Conservation (phyloP, 345 rosid genomes). For the Capsella bursapastoris region DNA sequence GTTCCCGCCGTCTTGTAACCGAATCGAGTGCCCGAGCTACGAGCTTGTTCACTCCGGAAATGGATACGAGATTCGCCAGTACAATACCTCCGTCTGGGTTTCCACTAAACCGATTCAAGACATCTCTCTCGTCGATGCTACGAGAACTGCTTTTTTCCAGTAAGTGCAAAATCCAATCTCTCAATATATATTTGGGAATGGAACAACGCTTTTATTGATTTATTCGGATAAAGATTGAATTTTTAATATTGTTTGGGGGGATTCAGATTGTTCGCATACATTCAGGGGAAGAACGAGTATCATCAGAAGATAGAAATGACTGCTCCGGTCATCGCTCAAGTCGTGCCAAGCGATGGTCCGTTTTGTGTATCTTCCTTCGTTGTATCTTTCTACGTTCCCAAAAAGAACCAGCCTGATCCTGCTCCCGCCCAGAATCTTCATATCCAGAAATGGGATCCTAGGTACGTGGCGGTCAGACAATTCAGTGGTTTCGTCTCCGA, state of each 20-base stretch:
- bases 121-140: conserved; percentile 75
- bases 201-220: not conserved
- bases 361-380: conserved; percentile 78
- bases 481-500: conserved; percentile 80
- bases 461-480: conserved; percentile 67
- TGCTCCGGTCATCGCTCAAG: conserved; percentile 72
- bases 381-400: conserved; percentile 81
- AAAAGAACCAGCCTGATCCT: conserved; percentile 73
- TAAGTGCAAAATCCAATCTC: conserved; percentile 28
- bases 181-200: not conserved
- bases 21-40: conserved; percentile 81
- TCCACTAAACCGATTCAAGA: conserved; percentile 71
- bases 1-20: conserved; percentile 69
- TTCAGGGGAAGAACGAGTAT: conserved; percentile 77
- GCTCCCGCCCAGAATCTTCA: conserved; percentile 82
- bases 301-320: conserved; percentile 80
- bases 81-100: conserved; percentile 64
- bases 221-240: not conserved
- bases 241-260: not conserved
- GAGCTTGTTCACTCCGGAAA: conserved; percentile 56
- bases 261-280: conserved; percentile 74
- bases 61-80: conserved; percentile 75
- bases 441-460: conserved; percentile 59
- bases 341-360: conserved; percentile 88
- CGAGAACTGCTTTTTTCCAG: conserved; percentile 75